Conservation (phyloP, 306 rosid species). For the Lathyrus aphaca region DNA sequence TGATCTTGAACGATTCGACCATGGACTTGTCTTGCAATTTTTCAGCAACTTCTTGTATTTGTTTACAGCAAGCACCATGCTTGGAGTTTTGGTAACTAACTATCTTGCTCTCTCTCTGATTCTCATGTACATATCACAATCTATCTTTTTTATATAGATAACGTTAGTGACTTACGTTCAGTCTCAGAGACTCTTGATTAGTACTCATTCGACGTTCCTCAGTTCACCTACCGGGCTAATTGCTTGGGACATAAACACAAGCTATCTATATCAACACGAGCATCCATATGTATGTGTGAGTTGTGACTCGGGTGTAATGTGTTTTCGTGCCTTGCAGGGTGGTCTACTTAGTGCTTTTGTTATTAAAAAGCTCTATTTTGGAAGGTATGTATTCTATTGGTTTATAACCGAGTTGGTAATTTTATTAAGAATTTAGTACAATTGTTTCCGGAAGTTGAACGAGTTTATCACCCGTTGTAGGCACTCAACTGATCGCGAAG, state of each 20-base stretch:
- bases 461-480: slow-evolving; percentile 50
- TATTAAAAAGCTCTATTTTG: slow-evolving; percentile 87
- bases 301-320: slow-evolving; percentile 40
- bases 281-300: neutral
- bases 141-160: neutral
- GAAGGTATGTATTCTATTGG: slow-evolving; percentile 59
- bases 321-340: slow-evolving; percentile 54
- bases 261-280: neutral
- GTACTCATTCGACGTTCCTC: neutral
- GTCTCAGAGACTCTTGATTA: neutral
- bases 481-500: slow-evolving; percentile 99
- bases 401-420: neutral
- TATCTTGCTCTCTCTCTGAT: slow-evolving; percentile 31
- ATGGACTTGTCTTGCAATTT: slow-evolving; percentile 61
- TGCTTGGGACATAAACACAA: neutral
- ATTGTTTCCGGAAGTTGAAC: slow-evolving; percentile 3
- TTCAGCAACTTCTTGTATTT: slow-evolving; percentile 79
- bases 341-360: slow-evolving; percentile 91
- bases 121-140: slow-evolving; percentile 16
- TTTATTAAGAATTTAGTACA: neutral
- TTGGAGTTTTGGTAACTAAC: slow-evolving; percentile 75
- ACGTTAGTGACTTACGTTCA: neutral
- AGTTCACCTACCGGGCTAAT: neutral
- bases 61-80: slow-evolving; percentile 75
- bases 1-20: slow-evolving; percentile 70